These are phyloP conservation scores for Jaltomata sinuosa DNA, from an alignment of 257 asterid genomes.

Conservation along the genomic window DNA sequence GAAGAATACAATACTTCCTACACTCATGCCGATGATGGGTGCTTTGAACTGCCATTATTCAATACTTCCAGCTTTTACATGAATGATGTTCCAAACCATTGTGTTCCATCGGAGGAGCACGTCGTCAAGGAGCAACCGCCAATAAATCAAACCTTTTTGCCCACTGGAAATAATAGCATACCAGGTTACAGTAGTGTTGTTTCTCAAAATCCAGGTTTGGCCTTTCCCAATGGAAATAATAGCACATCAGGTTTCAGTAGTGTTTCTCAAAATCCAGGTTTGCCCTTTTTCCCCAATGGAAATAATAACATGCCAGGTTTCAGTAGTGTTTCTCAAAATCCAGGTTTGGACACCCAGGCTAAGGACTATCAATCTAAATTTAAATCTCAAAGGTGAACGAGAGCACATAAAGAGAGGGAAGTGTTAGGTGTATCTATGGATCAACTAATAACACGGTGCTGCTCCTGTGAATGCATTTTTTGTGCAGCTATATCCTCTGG, in stretches of 20 bases:
- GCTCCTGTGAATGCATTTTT: constrained; percentile 1
- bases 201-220: constrained; percentile 19
- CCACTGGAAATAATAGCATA: constrained; percentile 15
- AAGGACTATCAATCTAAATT: constrained; percentile 28
- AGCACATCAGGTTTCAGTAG: constrained; percentile 18
- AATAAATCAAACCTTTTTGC: constrained; percentile 5
- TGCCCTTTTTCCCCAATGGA: constrained; percentile 12
- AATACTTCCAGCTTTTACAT: constrained; percentile 16
- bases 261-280: constrained; percentile 15
- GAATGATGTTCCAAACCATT: constrained; percentile 12
- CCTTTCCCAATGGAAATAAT: constrained; percentile 11
- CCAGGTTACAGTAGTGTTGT: constrained; percentile 16
- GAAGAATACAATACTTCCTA: constrained; percentile 8
- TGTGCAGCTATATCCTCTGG: neutral
- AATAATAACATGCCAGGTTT: constrained; percentile 13
- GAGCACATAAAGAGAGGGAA: neutral
- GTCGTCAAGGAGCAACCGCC: constrained; percentile 9
- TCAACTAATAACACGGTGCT: neutral
- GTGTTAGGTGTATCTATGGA: neutral
- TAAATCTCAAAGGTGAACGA: constrained; percentile 4
- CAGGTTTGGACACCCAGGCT: constrained; percentile 18
- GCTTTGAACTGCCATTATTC: constrained; percentile 9
- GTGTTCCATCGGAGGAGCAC: constrained; percentile 13
- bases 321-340: constrained; percentile 17
- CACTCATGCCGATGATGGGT: neutral